phyloP scores from a whole-genome alignment of 805 yeast species.

The Yamadazyma akitaensis region DNA sequence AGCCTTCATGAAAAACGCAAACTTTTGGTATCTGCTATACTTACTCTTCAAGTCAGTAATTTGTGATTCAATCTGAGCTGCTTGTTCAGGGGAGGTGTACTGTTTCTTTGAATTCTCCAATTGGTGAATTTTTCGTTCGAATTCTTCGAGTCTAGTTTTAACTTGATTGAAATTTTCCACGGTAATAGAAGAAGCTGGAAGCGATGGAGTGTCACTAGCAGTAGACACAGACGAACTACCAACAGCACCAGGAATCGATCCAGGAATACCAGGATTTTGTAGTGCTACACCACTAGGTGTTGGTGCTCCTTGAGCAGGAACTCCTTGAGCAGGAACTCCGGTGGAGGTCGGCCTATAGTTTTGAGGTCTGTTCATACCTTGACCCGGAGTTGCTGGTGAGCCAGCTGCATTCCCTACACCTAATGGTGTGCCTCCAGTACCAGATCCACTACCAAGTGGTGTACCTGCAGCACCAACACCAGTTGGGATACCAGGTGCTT shows the following conservation, averaged over 20 bases:
- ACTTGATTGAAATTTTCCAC: constrained; percentile 43
- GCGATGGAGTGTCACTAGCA: constrained; percentile 9
- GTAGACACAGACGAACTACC: not conserved
- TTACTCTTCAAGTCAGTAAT: constrained; percentile 46
- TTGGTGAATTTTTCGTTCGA: constrained; percentile 48
- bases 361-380: not conserved
- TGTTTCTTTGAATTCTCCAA: constrained; percentile 47
- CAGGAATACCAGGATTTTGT: not conserved
- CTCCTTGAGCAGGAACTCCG: not conserved
- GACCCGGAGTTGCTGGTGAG: not conserved
- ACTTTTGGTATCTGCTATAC: constrained; percentile 47
- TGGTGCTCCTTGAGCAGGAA: not conserved
- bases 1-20: constrained; percentile 46
- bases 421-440: not conserved
- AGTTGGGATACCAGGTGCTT: not conserved
- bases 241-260: not conserved
- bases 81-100: constrained; percentile 43
- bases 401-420: not conserved
- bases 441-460: not conserved
- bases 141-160: constrained; percentile 45
- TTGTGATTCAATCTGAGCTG: constrained; percentile 44
- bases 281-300: not conserved
- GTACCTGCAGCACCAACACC: not conserved
- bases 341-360: not conserved
- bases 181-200: constrained; percentile 24